These are phyloP conservation scores for Cyclotella distinguenda DNA, from an alignment of 108 stramenopile species.

Conservation along the genomic window DNA sequence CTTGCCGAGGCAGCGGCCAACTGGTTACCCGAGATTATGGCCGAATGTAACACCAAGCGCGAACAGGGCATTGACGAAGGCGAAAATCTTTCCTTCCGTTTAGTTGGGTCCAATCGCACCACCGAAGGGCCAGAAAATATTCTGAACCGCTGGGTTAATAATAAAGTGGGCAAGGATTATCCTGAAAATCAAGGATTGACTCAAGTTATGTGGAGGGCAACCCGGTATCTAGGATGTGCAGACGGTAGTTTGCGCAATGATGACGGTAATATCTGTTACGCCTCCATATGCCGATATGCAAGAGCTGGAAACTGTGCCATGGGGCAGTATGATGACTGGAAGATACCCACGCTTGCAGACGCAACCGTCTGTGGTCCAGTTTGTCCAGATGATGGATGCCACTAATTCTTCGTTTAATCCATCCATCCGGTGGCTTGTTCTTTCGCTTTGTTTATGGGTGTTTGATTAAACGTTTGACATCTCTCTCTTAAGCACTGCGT, in stretches of 20 bases:
- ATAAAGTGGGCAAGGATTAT: constrained; percentile 8
- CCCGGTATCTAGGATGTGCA: constrained; percentile 42
- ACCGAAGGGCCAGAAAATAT: constrained; percentile 20
- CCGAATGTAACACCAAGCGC: constrained; percentile 11
- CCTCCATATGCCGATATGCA: constrained; percentile 40
- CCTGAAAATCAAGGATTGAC: constrained; percentile 31
- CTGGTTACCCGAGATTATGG: constrained; percentile 14
- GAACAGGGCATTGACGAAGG: constrained; percentile 17
- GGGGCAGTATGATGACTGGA: constrained; percentile 29
- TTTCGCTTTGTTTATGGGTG: neutral
- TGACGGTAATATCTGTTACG: constrained; percentile 29
- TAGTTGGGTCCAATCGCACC: neutral
- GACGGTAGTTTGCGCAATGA: neutral
- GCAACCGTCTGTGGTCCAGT: constrained; percentile 26
- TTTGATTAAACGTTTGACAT: neutral
- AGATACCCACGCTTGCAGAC: constrained; percentile 19
- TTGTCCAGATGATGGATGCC: constrained; percentile 42
- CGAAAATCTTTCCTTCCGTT: constrained; percentile 32
- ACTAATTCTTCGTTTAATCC: too few species aligned
- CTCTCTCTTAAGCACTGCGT: too few species aligned
- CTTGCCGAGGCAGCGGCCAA: constrained; percentile 5
- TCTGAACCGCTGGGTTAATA: constrained; percentile 24
- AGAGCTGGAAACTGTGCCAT: constrained; percentile 46
- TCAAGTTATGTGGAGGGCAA: constrained; percentile 35
- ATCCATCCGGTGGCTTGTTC: too few species aligned